Evolutionary conservation across 1,139 yeast genomes (phyloP), one percentile per base, ranked within the genome.

Genomic region (Suhomyces wounanorum): DNA sequence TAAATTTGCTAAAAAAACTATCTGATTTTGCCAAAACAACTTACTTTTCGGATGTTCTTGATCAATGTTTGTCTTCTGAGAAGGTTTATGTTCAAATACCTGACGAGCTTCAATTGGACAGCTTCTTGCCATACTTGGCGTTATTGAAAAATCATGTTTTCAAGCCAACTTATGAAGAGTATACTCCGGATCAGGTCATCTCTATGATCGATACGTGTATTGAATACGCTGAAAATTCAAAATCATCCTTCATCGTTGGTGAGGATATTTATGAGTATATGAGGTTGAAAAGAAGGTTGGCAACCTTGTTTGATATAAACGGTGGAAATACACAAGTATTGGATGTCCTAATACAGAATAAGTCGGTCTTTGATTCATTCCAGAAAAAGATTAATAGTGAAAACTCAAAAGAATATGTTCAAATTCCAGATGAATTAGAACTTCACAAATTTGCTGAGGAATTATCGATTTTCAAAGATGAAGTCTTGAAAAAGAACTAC

Each of bases 321-420:
- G 69, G 69, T 2, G 67, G 66, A 2, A 54, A 71, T 47, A 69
- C 76, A 8, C 67, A 60, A 17, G 64, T 69, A 9, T 65, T 75
- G 54, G 78, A 75, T 54, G 59, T 69, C 2, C 59, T 73, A 2
- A 44, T 51, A 9, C 25, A 43, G 11, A 52, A 51, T 39, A 18
- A 44, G 17, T n/a, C 45, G 8, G 44, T 23, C 1, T 45, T 47
- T 23, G 46, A 46, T 7, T 10, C 25, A 13, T 3, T 43, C 2
- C 43, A 38, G 7, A n/a, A 26, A 25, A 37, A 26, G 10, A 36
- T 28, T 11, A 39, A 40, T 7, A 26, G 47, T 23, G 17, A 16
- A 18, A 28, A 44, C 6, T 2, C 43, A 1, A 26, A 36, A 1
- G 28, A 8, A 3, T 64, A 63, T 41, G 50, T 54, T 4, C 69